Percentiles rank a stretch among this genome's conserved stretches.
Conservation (phyloP, 208 protist genomes). For the Trypanosoma theileri region DNA sequence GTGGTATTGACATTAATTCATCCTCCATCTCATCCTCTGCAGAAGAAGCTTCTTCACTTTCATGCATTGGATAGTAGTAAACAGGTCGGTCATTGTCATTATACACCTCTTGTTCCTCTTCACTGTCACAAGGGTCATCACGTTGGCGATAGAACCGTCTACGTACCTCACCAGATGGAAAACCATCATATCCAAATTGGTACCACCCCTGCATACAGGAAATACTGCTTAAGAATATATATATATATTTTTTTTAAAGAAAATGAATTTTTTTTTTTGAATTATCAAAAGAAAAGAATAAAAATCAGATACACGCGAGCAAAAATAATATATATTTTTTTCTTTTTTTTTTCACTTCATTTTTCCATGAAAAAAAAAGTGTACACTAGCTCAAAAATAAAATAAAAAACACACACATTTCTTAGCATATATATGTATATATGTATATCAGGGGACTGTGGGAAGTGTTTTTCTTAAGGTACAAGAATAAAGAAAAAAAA, state of each 20-base stretch:
- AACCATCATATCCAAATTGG: slow-evolving; percentile 83
- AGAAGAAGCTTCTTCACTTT: slow-evolving; percentile 41
- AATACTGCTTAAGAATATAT: not conserved
- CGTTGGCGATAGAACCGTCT: slow-evolving; percentile 84
- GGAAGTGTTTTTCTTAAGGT: no score
- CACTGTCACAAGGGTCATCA: slow-evolving; percentile 83
- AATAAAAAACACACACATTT: no score
- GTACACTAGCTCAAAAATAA: no score
- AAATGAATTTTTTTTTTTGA: not conserved
- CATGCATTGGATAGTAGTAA: slow-evolving; percentile 62
- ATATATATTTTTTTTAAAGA: not conserved
- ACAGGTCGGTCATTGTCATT: slow-evolving; percentile 66
- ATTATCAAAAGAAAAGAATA: slow-evolving; percentile 1
- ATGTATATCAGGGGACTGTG: no score
- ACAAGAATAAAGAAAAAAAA: no score
- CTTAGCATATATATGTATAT: no score
- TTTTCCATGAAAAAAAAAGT: not conserved
- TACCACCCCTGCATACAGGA: slow-evolving; percentile 73
- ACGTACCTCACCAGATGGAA: slow-evolving; percentile 69
- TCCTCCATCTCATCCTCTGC: slow-evolving; percentile 8
- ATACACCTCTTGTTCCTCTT: slow-evolving; percentile 69
- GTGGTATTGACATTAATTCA: not conserved
- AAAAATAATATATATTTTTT: no score
- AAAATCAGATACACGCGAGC: not conserved
- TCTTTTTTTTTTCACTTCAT: not conserved